Percentiles rank a stretch among this genome's conserved stretches.
phyloP scores from a whole-genome alignment of 1,284 basidiomycete species.

The Wolfiporia cocos region DNA sequence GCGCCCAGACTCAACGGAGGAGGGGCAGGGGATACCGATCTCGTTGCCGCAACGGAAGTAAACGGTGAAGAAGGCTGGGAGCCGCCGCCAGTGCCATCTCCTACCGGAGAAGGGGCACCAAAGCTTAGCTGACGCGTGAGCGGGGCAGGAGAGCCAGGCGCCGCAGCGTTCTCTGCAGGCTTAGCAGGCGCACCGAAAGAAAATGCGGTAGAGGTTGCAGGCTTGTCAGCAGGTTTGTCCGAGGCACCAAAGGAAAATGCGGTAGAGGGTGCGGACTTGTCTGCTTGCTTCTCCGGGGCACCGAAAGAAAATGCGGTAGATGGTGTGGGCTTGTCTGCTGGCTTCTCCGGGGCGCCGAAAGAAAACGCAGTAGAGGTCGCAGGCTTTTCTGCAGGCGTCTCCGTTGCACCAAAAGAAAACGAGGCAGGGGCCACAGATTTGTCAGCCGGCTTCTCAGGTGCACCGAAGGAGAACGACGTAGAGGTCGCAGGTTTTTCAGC shows the following conservation, averaged over 20 bases:
- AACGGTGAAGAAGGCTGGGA: no score
- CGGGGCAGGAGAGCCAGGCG: no score
- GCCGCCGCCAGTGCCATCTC: no score
- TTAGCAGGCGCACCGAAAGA: not conserved
- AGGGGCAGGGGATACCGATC: not conserved
- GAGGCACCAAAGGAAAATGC: slow-evolving; percentile 9
- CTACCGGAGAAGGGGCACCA: no score
- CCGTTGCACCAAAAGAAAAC: slow-evolving; percentile 15
- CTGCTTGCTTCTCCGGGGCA: no score
- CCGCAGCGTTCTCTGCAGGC: no score
- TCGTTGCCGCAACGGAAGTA: not conserved
- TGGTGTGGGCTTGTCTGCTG: no score
- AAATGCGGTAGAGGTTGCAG: not conserved
- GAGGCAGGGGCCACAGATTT: slow-evolving; percentile 2
- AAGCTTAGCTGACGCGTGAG: no score
- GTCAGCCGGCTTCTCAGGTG: slow-evolving; percentile 5
- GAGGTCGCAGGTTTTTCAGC: not conserved
- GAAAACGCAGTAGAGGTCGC: slow-evolving; percentile 1
- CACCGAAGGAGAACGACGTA: slow-evolving; percentile 2
- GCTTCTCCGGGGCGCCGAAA: no score
- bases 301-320: no score
- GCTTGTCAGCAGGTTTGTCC: slow-evolving; percentile 1
- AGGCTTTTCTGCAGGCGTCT: slow-evolving; percentile 14
- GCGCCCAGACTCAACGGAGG: not conserved
- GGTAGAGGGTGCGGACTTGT: no score